These are phyloP conservation scores for Alternaria sp. DNA, from an alignment of 2,329 filamentous ascomycete species.

Conservation along the genomic window DNA sequence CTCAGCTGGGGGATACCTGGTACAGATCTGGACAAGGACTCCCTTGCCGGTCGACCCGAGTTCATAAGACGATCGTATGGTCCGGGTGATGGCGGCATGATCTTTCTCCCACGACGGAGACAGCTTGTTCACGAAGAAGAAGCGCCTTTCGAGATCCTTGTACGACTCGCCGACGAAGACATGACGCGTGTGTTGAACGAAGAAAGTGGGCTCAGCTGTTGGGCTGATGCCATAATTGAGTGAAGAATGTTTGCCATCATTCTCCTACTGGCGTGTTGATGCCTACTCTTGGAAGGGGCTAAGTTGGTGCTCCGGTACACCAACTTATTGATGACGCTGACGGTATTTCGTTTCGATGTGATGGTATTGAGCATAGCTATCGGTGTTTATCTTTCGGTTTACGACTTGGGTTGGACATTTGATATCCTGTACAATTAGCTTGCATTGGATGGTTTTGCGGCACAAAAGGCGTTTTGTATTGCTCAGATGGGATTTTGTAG, in stretches of 20 bases:
- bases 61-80: constrained; percentile 45
- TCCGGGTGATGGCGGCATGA: constrained; percentile 46
- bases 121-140: constrained; percentile 31
- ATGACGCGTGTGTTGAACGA: constrained; percentile 44
- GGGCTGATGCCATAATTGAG: constrained; percentile 41
- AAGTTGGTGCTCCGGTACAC: constrained; percentile 23
- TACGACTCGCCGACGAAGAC: constrained; percentile 45
- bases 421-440: constrained; percentile 50
- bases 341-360: constrained; percentile 7
- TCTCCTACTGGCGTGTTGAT: constrained; percentile 12
- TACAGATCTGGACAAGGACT: constrained; percentile 33
- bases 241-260: constrained; percentile 5
- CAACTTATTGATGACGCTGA: constrained; percentile 23
- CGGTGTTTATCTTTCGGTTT: constrained; percentile 25
- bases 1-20: constrained; percentile 47
- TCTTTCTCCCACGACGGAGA: constrained; percentile 45
- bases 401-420: constrained; percentile 36
- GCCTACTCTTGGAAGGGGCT: constrained; percentile 15
- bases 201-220: constrained; percentile 38
- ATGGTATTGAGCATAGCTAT: constrained; percentile 28
- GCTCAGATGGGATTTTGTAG: background rate
- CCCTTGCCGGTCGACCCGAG: constrained; percentile 42
- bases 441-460: constrained; percentile 9
- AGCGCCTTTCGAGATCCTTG: constrained; percentile 47
- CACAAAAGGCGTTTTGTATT: background rate